phyloP scores from a whole-genome alignment of 306 rosid genomes.

The Acacia melanoxylon region DNA sequence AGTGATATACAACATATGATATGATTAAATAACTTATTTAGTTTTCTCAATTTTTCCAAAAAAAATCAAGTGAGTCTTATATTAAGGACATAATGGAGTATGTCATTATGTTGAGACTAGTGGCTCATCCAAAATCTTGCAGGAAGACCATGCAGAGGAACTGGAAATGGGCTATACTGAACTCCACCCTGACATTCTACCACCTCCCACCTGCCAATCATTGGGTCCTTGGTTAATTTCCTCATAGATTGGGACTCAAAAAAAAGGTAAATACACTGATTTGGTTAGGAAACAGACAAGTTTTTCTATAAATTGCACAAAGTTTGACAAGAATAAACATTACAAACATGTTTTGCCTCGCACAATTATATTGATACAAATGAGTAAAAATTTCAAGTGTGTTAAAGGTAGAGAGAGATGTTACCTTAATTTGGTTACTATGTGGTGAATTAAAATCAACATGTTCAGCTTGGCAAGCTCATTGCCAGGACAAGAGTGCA shows the following conservation, averaged over 20 bases:
- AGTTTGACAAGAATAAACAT: background rate
- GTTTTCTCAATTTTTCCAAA: no score
- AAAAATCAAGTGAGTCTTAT: no score
- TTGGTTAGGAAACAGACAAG: background rate
- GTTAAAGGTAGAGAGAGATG: background rate
- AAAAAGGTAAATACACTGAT: background rate
- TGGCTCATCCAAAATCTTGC: slow-evolving; percentile 62
- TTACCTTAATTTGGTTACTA: slow-evolving; percentile 74
- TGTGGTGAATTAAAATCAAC: slow-evolving; percentile 67
- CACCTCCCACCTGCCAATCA: slow-evolving; percentile 76
- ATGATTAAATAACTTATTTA: no score
- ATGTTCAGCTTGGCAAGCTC: slow-evolving; percentile 92
- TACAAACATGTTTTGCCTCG: background rate
- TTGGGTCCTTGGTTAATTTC: background rate
- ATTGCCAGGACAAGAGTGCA: slow-evolving; percentile 88
- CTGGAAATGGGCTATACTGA: slow-evolving; percentile 88
- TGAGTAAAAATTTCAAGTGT: background rate
- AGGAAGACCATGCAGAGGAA: slow-evolving; percentile 78
- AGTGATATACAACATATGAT: no score
- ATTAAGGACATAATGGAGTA: no score
- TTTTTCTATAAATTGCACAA: background rate
- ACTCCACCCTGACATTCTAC: slow-evolving; percentile 63
- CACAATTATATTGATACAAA: background rate
- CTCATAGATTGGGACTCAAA: background rate
- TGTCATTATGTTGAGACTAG: slow-evolving; percentile 6